Base-by-base conservation (phyloP, 352 stramenopile species). In the Globisporangium cylindrosporum region DNA sequence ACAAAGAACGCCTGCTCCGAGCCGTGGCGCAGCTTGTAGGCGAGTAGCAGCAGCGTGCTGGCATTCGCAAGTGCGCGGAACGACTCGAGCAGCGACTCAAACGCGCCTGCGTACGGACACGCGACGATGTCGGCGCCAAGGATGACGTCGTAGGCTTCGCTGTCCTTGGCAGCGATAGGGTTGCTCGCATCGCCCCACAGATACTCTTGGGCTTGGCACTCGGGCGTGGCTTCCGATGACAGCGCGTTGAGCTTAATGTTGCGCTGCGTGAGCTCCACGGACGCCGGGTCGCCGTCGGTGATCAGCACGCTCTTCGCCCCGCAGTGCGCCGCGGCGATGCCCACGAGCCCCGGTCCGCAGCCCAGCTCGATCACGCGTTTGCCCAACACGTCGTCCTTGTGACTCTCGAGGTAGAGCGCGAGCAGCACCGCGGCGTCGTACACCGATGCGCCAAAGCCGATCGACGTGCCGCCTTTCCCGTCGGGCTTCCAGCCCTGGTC, bases 81-180 rank as follows among this genome's bases (percentile, higher is more conserved):
- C 18, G 84, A 88, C 55, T 61, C 43, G 9, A 94, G 74, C 7
- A 95, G 69, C 27, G 74, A 76, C 15, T 89, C 75, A 66, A 94
- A 94, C 1, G 83, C 83, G 14, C 64, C 77, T 12, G 73, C 86
- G 68, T 95, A 95, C 51, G 88, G 88, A 68, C 88, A 95, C 10
- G 88, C 88, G 62, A 93, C 81, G 67, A 95, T 94, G 62, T 95
- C 88, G 3, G 86, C 84, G 43, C 88, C 88, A 8, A 95, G 55
- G 48, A 95, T 80, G 51, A 95, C 75, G 61, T 95, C 88, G 64
- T 82, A 94, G 5, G 60, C 73, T 3, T 46, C 14, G 8, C 38
- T 64, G 22, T 70, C 46, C 36, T 63, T 25, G 55, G 67, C 49
- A 14, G 79, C 46, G 8, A 90, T 32, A 0, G 34, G 55, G 59